Evolutionary conservation across 2,329 filamentous ascomycete genomes (phyloP), one percentile per base, ranked within the genome.

Genomic region (Penicillium glabrum): DNA sequence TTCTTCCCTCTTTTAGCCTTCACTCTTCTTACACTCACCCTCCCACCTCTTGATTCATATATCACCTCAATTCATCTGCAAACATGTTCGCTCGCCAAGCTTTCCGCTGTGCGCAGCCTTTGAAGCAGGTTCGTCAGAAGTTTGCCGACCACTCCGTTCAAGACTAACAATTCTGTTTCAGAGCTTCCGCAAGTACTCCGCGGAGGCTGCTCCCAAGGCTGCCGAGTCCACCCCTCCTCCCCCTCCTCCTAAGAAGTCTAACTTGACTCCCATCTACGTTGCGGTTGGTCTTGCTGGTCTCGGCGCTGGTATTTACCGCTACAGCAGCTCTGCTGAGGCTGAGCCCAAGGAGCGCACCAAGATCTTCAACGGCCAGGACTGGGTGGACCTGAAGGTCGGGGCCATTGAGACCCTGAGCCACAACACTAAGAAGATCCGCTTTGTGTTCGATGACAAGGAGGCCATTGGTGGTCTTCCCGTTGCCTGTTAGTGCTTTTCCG

Each of bases 401-500:
- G 86, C 88, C 54, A 84, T 92, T 49, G 89, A 96, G 78, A 78
- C 82, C 46, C 78, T 97, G 79, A 97, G 91, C 82, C 89, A 93
- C 83, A 98, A 98, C 83, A 96, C 92, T 68, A 98, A 98, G 86
- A 88, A 85, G 68, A 83, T 98, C 73, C 87, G 90, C 67, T 98
- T 99, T 78, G 86, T 88, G 69, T 86, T 98, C 44, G 90, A 91
- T 16, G 90, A 96, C 74, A 82, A 86, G 61, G 89, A 96, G 73
- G 86, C 89, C 77, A 88, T 96, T 52, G 93, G 90, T 57, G 95
- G 95, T 45, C 80, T 99, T 57, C 78, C 84, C 35, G 80, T 96
- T 61, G 87, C 93, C 56, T 96, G 91, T 83, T 67, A 62, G 80
- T 74, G 11, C 49, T 39, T 2, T 37, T 43, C 16, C 9, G 14